Base-by-base conservation (phyloP, 2,329 filamentous ascomycete species). In the Didymellaceae sp. region DNA sequence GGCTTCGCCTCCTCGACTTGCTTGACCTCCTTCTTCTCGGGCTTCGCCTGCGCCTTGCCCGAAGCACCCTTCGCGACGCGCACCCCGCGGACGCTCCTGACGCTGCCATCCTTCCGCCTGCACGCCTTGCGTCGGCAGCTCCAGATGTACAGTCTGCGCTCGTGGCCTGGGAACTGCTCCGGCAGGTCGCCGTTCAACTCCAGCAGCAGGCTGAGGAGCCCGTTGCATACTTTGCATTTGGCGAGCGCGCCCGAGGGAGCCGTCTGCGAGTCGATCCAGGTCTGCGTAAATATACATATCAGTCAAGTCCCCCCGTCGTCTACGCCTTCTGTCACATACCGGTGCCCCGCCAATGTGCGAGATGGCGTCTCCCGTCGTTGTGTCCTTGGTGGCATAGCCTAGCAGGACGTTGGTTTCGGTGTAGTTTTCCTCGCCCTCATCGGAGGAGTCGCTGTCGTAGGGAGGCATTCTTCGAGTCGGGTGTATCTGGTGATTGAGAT, bases 181-280 rank as follows among this genome's bases (percentile, higher is more conserved):
- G 91, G 92, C 3, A 97, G 81, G 70, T 97, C 91, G 64, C 86
- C 92, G 74, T 99, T 91, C 21, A 99, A 82, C 74, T 99, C 91
- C 37, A 99, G 82, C 3, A 99, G 83, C 9, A 97, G 81, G 1
- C 85, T 86, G 84, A 97, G 91, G 43, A 90, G 75, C 43, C 86
- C 83, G 60, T 91, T 89, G 83, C 94, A 99, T 59, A 89, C 82
- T 74, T 89, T 91, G 78, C 94, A 99, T 74, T 86, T 88, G 17
- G 89, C 91, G 8, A 96, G 81, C 1, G 86, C 79, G 18, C 88
- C 88, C 1, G 90, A 89, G 6, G 93, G 89, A 4, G 88, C 80
- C 31, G 81, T 83, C 44, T 80, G 77, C n/a, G 81, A 74, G 61
- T 92, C 87, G 28, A 96, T 78, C 94, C 94, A 99, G 74, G 87